A percentile compares a stretch with the other conserved stretches of the same genome.
Conservation (phyloP, 306 rosid genomes). For the Pyrus communis region DNA sequence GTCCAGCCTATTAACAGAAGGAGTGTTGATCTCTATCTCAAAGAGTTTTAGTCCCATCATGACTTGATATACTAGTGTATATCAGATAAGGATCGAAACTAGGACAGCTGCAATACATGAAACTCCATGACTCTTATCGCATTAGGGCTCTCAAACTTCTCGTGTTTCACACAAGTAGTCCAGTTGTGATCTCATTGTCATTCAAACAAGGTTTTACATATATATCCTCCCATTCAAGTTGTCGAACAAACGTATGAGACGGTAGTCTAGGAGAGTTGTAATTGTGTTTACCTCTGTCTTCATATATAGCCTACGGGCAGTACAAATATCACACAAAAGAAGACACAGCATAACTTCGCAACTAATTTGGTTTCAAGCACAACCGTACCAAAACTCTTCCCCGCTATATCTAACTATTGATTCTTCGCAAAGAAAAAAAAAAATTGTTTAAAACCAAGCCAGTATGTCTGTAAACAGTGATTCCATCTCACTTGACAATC, state of each 20-base stretch:
- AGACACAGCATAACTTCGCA: not conserved
- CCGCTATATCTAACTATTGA: not conserved
- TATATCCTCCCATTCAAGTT: not conserved
- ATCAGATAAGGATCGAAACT: too few species aligned
- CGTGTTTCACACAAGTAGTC: too few species aligned
- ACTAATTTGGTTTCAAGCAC: not conserved
- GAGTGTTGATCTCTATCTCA: too few species aligned
- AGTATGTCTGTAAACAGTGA: not conserved
- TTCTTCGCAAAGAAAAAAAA: not conserved
- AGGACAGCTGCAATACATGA: too few species aligned
- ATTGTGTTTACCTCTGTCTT: not conserved
- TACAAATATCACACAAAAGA: not conserved
- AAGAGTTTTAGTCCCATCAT: too few species aligned
- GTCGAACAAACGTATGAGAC: not conserved
- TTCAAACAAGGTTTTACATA: too few species aligned
- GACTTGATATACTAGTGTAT: too few species aligned
- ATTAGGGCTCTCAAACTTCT: too few species aligned
- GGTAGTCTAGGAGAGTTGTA: not conserved
- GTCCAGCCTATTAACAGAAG: too few species aligned
- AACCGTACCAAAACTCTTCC: not conserved
- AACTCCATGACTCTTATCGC: too few species aligned
- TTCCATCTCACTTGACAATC: not conserved
- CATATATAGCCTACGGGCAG: not conserved
- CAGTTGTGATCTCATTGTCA: too few species aligned
- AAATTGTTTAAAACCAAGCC: not conserved